Evolutionary conservation across 1,284 basidiomycete genomes (phyloP).

Genomic region (Anthracocystis panici-leucophaei): DNA sequence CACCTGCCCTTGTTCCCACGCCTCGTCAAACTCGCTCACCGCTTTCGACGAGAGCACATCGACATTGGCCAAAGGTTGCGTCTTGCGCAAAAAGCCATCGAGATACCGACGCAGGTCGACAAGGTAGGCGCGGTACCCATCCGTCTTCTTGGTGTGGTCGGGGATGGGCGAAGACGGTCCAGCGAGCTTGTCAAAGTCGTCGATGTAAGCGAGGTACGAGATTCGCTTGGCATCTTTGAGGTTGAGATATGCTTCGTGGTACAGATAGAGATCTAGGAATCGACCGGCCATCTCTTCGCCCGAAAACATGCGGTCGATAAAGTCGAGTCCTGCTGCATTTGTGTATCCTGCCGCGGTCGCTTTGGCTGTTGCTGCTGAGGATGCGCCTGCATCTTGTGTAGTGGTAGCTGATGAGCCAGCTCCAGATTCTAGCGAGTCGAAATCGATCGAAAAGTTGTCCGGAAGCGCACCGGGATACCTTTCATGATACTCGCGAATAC

Average conservation of each 20-base stretch:
- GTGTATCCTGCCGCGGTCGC: constrained; percentile 21
- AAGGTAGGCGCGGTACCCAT: constrained; percentile 62
- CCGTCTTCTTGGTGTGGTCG: constrained; percentile 54
- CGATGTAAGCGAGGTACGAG: constrained; percentile 87
- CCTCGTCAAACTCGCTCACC: constrained; percentile 78
- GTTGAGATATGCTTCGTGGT: constrained; percentile 90
- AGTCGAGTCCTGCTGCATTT: constrained; percentile 37
- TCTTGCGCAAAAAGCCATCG: constrained; percentile 85
- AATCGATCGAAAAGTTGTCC: constrained; percentile 62
- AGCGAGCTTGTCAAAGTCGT: constrained; percentile 75
- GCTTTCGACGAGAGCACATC: constrained; percentile 78
- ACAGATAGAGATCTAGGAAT: constrained; percentile 90
- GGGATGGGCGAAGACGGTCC: constrained; percentile 48
- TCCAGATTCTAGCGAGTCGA: constrained; percentile 55
- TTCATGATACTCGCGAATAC: constrained; percentile 93
- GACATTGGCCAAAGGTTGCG: constrained; percentile 86
- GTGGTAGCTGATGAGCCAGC: constrained; percentile 21
- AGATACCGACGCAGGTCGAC: constrained; percentile 82
- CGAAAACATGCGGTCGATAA: constrained; percentile 66
- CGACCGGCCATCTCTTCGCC: constrained; percentile 95
- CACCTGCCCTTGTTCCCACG: constrained; percentile 84
- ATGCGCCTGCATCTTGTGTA: constrained; percentile 14
- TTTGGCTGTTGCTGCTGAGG: constrained; percentile 13
- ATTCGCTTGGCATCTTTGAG: constrained; percentile 79
- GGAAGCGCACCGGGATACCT: constrained; percentile 86